Evolutionary conservation across 2,329 filamentous ascomycete species (phyloP), one percentile per base, ranked within the genome.

Genomic region (Pseudogymnoascus destructans): DNA sequence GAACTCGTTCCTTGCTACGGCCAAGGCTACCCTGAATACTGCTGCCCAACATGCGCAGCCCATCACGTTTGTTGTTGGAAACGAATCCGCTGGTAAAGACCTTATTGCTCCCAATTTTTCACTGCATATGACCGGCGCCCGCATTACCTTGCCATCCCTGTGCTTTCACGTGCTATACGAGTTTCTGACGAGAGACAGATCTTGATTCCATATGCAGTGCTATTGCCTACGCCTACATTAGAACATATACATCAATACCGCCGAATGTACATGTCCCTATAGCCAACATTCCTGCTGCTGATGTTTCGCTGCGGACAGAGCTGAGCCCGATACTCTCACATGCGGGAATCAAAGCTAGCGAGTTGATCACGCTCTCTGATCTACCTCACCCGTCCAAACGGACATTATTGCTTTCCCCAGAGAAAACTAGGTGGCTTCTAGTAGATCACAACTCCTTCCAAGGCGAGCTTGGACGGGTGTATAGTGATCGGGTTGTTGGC

Each of bases 401-500:
- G 74, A 75, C 1, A 58, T 65, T 27, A 63, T 65, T 58, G 46
- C 40, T 49, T 63, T 65, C 3, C 70, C 67, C 80, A 0, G 74
- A 78, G 23, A 77, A 81, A 52, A 85, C 85, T 1, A 74, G 73
- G 55, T 90, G 86, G 86, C 72, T 89, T 15, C 74, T 93, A 1
- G 86, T 93, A 3, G 88, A 93, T 71, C 89, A 93, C 74, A 93
- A 93, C 67, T 77, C 75, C 0, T 73, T 89, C 54, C 84, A 85
- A 5, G 86, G 86, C 0, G 65, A 71, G 11, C 73, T 92, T 13
- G 79, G 75, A 13, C 70, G 68, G 35, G 70, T 74, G 13, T 87
- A 81, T 66, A 71, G 72, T 0, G 61, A 67, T 3, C 72, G 74
- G 7, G 78, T 91, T 0, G 71, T 76, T 3, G 86, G 84, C 3